A percentile compares a stretch with the other conserved stretches of the same genome.
phyloP scores from a whole-genome alignment of 129 eudicot genomes.

The Chrysanthemum seticuspe region DNA sequence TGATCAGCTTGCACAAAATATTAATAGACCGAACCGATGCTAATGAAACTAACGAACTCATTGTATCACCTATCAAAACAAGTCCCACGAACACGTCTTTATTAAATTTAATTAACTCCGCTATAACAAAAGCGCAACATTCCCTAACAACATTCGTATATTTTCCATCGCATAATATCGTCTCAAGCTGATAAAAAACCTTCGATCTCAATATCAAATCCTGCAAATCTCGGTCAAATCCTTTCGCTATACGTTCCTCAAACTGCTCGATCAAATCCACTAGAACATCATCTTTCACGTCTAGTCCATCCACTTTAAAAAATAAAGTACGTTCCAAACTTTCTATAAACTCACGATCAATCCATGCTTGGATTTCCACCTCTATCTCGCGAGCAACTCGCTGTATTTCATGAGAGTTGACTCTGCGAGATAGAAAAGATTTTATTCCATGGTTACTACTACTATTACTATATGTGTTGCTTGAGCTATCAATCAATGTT shows the following conservation, averaged over 20 bases:
- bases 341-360: slow-evolving; percentile 58
- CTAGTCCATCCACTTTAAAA: background rate
- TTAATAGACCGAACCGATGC: slow-evolving; percentile 39
- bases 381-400: slow-evolving; percentile 60
- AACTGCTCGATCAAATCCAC: slow-evolving; percentile 35
- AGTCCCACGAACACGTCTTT: slow-evolving; percentile 81
- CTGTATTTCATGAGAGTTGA: slow-evolving; percentile 58
- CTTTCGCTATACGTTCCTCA: slow-evolving; percentile 40
- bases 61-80: slow-evolving; percentile 49
- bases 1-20: slow-evolving; percentile 44
- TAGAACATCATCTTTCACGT: slow-evolving; percentile 29
- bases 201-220: slow-evolving; percentile 59
- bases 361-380: slow-evolving; percentile 74
- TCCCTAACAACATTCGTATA: slow-evolving; percentile 52
- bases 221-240: slow-evolving; percentile 66
- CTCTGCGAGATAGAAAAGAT: slow-evolving; percentile 56
- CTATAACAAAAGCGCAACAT: slow-evolving; percentile 41
- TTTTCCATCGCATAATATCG: slow-evolving; percentile 29
- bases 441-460: slow-evolving; percentile 30
- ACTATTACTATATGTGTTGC: slow-evolving; percentile 18
- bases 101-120: slow-evolving; percentile 60
- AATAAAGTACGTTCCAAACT: slow-evolving; percentile 41
- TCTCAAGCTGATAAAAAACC: slow-evolving; percentile 46
- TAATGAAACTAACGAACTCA: slow-evolving; percentile 44
- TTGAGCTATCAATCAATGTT: slow-evolving; percentile 32